phyloP scores from a whole-genome alignment of 768 basidiomycete species.

The Calvatia gigantea region DNA sequence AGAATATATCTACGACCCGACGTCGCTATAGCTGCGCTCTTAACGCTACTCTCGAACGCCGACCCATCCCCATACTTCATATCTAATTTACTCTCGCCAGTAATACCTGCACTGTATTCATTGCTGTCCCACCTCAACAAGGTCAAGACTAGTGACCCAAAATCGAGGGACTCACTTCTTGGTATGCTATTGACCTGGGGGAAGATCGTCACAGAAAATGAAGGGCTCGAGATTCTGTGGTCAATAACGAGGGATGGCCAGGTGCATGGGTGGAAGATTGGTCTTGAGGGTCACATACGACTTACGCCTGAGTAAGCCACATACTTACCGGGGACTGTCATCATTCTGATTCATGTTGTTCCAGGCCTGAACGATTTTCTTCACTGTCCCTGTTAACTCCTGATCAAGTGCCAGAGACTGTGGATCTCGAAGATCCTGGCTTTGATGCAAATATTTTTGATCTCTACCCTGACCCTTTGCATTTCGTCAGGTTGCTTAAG shows the following conservation, averaged over 20 bases:
- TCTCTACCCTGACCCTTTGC: slow-evolving; percentile 72
- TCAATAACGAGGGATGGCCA: slow-evolving; percentile 47
- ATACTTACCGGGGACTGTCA: not conserved
- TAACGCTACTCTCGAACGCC: slow-evolving; percentile 62
- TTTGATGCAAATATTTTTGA: slow-evolving; percentile 56
- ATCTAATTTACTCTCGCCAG: slow-evolving; percentile 60
- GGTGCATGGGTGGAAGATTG: slow-evolving; percentile 52
- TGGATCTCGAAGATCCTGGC: slow-evolving; percentile 39
- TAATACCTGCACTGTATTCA: slow-evolving; percentile 64
- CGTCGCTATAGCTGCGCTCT: slow-evolving; percentile 46
- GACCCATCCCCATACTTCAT: slow-evolving; percentile 77
- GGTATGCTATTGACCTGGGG: slow-evolving; percentile 76
- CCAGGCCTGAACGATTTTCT: slow-evolving; percentile 22
- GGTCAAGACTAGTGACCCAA: slow-evolving; percentile 60
- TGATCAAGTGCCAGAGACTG: slow-evolving; percentile 19
- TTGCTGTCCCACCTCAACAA: slow-evolving; percentile 52
- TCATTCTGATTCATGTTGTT: not conserved
- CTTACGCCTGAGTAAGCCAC: slow-evolving; percentile 40
- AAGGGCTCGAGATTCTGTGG: slow-evolving; percentile 59
- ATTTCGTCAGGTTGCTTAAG: slow-evolving; percentile 66
- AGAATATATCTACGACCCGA: slow-evolving; percentile 25
- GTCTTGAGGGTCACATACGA: slow-evolving; percentile 49
- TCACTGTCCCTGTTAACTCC: slow-evolving; percentile 49
- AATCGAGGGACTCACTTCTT: slow-evolving; percentile 52
- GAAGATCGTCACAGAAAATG: slow-evolving; percentile 49